Percentiles rank a stretch among this genome's conserved stretches.
phyloP scores from a whole-genome alignment of 257 asterid genomes.

The Paraleonurus japonicus region DNA sequence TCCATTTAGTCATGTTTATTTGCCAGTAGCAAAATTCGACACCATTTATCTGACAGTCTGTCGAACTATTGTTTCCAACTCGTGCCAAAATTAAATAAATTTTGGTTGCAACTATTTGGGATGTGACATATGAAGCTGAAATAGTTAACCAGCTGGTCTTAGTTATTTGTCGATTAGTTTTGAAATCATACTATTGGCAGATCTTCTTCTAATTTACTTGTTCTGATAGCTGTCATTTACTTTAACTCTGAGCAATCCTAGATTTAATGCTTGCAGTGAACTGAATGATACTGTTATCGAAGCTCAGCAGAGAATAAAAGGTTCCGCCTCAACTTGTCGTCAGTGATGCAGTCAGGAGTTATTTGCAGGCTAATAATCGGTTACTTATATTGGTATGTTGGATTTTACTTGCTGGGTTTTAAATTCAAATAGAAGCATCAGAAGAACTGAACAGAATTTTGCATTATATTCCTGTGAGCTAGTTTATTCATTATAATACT shows the following conservation, averaged over 20 bases:
- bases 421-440: conserved; percentile 4
- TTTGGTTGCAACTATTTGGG: background rate
- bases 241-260: conserved; percentile 1
- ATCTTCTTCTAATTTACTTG: background rate
- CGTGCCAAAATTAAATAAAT: conserved; percentile 5
- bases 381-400: conserved; percentile 74
- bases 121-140: background rate
- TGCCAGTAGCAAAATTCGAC: background rate
- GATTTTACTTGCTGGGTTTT: conserved; percentile 11
- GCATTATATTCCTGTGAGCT: background rate
- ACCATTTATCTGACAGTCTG: background rate
- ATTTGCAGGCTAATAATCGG: conserved; percentile 67
- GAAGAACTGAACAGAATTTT: background rate
- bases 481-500: conserved; percentile 31
- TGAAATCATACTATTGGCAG: background rate
- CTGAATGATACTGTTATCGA: conserved; percentile 88
- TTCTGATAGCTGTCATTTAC: background rate
- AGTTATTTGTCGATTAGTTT: background rate
- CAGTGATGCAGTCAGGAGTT: conserved; percentile 54
- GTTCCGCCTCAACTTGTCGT: conserved; percentile 62
- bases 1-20: background rate
- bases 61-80: background rate
- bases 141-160: background rate
- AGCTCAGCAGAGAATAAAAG: conserved; percentile 79
- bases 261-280: conserved; percentile 56